phyloP scores from a whole-genome alignment of 768 basidiomycete genomes.

The Gyrodon lividus region DNA sequence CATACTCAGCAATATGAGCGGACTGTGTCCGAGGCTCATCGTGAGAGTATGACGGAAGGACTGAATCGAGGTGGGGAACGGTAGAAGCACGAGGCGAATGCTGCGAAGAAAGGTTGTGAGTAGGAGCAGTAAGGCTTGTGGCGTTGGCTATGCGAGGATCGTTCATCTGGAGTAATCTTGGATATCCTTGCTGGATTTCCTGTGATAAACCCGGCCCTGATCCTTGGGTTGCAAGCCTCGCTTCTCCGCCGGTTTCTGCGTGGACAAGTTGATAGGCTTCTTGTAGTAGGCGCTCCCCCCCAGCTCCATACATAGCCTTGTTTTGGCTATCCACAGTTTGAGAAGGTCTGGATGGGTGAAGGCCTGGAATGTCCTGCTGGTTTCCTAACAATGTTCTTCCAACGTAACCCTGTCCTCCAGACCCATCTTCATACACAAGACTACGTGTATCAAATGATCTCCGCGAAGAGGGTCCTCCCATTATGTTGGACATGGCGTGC shows the following conservation, averaged over 20 bases:
- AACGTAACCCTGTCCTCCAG: neutral
- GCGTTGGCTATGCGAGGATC: slow-evolving; percentile 4
- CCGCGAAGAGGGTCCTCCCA: neutral
- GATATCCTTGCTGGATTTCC: slow-evolving; percentile 1
- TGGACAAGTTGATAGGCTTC: slow-evolving; percentile 8
- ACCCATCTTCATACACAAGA: slow-evolving; percentile 5
- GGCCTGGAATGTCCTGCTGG: neutral
- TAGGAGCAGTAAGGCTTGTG: neutral
- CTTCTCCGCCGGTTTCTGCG: neutral
- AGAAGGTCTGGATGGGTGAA: slow-evolving; percentile 7
- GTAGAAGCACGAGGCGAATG: neutral
- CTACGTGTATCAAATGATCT: neutral
- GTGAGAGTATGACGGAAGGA: slow-evolving; percentile 9
- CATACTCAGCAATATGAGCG: neutral
- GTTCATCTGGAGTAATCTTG: neutral
- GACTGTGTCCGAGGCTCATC: neutral
- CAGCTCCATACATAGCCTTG: slow-evolving; percentile 1
- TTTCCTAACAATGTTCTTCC: slow-evolving; percentile 1
- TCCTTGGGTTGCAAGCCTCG: slow-evolving; percentile 14
- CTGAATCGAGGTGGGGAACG: neutral
- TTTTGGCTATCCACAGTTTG: neutral
- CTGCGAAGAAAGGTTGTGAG: slow-evolving; percentile 5
- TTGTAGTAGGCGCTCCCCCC: neutral
- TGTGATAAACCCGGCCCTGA: slow-evolving; percentile 11
- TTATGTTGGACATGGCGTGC: slow-evolving; percentile 10